Evolutionary conservation across 176 grass and related monocot species (phyloP), one percentile per base, ranked within the genome.

Genomic region (Miscanthus lutarioriparius): DNA sequence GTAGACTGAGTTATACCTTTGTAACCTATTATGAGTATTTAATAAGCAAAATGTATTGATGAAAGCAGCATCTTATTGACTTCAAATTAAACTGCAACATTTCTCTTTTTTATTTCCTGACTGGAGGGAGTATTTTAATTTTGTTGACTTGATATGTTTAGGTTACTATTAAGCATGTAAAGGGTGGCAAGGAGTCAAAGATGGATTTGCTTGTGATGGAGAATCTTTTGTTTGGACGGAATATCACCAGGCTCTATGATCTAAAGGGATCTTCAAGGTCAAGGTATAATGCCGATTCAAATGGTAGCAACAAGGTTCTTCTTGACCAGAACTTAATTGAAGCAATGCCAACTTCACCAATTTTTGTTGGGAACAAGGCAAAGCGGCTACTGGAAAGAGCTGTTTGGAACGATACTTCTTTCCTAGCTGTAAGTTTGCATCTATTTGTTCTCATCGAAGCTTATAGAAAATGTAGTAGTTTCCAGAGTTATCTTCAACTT

Each of bases 301-400:
- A 84, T 74, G 89, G 93, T 58, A 90, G 53, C 69, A 98, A 98
- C 72, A 98, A 93, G 85, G 96, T 98, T 32, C 91, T 98, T 77
- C 96, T 98, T 85, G 96, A 98, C 86, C 93, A 98, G 88, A 98
- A 98, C 83, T 93, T 98, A 81, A 92, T 98, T 33, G 96, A 98
- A 71, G 90, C 93, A 67, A 98, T 98, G 96, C 96, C 96, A 49
- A 98, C 86, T n/a, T 98, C 96, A 19, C 96, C 96, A 7, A 98
- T 98, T 92, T 98, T 98, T 87, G 93, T 98, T n/a, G 96, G 96
- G 79, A 95, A 98, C 89, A 98, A 98, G 80, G 96, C 96, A 56
- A 98, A 98, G 69, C 81, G 96, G 70, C 72, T 98, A 39, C 75
- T 98, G 40, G 96, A 94, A 88, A 93, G 96, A 77, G 96, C 96